Conservation (phyloP, 2,329 filamentous ascomycete genomes). For the Monosporascus sp. region DNA sequence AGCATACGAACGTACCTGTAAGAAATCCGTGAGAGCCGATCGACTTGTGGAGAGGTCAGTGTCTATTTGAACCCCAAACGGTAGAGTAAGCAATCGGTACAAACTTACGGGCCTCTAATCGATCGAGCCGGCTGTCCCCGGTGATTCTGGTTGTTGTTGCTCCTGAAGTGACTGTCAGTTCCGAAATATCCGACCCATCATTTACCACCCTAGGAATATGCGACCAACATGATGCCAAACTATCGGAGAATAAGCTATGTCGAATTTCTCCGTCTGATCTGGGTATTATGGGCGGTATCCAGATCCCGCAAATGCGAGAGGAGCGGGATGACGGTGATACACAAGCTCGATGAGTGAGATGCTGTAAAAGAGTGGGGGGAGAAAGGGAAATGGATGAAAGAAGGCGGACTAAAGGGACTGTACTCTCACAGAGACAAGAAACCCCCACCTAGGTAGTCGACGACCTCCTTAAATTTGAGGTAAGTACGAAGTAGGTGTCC, state of each 20-base stretch:
- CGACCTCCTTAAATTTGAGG: no score
- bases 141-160: conserved; percentile 10
- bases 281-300: no score
- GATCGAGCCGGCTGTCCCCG: conserved; percentile 7
- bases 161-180: conserved; percentile 9
- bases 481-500: no score
- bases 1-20: conserved; percentile 12
- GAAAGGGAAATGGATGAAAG: not conserved
- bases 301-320: no score
- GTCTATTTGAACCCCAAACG: not conserved
- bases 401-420: not conserved
- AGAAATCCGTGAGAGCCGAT: conserved; percentile 26
- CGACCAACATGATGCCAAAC: conserved; percentile 13
- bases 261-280: not conserved
- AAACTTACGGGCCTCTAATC: conserved; percentile 22
- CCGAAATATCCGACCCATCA: not conserved
- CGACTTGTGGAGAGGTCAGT: conserved; percentile 4
- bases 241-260: not conserved
- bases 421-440: no score
- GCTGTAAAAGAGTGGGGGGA: not conserved
- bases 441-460: no score
- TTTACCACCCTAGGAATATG: not conserved
- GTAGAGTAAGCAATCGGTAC: not conserved
- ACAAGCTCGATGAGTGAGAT: not conserved
- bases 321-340: not conserved